Evolutionary conservation across 768 basidiomycete genomes (phyloP), one percentile per base, ranked within the genome.

Genomic region (Suillus sp.): DNA sequence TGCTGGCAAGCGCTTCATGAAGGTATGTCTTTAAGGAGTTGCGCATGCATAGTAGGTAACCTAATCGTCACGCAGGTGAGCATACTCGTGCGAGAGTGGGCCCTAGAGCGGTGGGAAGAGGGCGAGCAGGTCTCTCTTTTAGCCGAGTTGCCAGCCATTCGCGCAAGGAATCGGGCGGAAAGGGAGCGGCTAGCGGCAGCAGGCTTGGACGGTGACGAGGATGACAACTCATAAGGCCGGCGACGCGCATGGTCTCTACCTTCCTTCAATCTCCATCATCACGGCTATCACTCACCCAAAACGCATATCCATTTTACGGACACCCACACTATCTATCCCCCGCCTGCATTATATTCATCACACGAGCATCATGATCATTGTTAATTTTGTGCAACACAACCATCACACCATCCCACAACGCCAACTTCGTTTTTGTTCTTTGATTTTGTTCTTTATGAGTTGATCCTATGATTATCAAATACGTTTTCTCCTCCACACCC

Each of bases 71-170:
- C 64, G 42, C 64, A 96, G 90, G 90, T 92, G 37, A 93, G 93
- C 69, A 79, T 89, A 57, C 93, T 85, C 75, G 89, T 95, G 70
- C 84, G 90, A 35, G 84, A 88, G 53, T 99, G 96, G 96, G 94
- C 92, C 0, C 78, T 90, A 42, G 84, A 85, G 32, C 83, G 86
- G 35, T 96, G 92, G 92, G 70, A 77, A 4, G 89, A 92, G 71
- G 80, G 81, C 60, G 74, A 80, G 0, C 80, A 82, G 50, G 88
- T 92, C 20, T 80, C 85, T 37, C 77, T 94, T 50, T 69, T 74
- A 14, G 80, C 79, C 2, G 89, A 91, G 67, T 79, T 93, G 10
- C 81, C 83, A 2, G 77, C 76, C 37, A 70, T 92, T 40, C 90
- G 88, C 74, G 84, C 79, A 9, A 78, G 84, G 62, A 85, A 86